Conservation (phyloP, 192 early-diverging fungal species). For the Linnemannia elongata region DNA sequence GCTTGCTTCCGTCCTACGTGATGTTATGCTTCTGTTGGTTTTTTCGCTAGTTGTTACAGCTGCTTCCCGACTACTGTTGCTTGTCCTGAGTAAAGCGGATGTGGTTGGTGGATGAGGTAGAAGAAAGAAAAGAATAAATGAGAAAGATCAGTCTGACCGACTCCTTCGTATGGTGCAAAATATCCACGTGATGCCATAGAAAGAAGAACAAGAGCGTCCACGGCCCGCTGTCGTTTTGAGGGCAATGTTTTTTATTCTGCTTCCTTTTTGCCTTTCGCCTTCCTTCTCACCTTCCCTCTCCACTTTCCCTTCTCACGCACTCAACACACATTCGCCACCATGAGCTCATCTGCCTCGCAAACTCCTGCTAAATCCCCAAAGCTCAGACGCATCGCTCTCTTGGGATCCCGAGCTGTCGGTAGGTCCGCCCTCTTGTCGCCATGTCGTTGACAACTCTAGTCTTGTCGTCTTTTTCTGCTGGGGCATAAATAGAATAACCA, state of each 20-base stretch:
- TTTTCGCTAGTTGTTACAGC: background rate
- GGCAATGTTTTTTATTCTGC: background rate
- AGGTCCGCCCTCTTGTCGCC: constrained; percentile 21
- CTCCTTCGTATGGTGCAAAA: background rate
- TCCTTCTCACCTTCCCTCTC: background rate
- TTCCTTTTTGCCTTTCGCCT: background rate
- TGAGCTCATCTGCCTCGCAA: constrained; percentile 44
- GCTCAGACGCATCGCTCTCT: constrained; percentile 84
- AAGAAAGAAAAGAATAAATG: no score
- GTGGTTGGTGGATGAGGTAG: no score
- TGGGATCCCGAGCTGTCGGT: constrained; percentile 86
- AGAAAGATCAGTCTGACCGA: no score
- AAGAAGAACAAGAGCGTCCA: background rate
- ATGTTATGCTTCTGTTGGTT: background rate
- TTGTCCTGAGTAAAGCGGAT: no score
- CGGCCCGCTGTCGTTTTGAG: no score
- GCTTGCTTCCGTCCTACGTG: no score
- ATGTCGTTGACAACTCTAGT: no score
- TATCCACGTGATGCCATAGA: background rate
- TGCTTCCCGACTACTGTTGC: background rate
- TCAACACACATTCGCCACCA: background rate
- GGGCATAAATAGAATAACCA: no score
- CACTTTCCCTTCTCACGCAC: background rate
- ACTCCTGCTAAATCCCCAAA: constrained; percentile 63
- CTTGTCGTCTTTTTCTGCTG: no score